phyloP scores from a whole-genome alignment of 305 asterid species.

The Fraxinus platypoda region DNA sequence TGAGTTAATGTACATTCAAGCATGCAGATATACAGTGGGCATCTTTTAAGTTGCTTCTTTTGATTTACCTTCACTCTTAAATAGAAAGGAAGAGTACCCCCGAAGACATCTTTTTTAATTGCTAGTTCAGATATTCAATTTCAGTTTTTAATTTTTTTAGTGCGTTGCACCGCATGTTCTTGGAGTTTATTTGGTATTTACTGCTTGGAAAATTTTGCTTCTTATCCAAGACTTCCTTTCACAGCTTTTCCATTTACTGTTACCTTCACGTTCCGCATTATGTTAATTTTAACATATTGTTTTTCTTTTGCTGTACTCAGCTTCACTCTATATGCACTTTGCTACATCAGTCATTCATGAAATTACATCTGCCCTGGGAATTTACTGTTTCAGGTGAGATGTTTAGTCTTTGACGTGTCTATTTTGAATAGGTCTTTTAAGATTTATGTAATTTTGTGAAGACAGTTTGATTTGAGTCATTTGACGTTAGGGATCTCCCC shows the following conservation, averaged over 20 bases:
- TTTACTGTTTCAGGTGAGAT: constrained; percentile 82
- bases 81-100: not conserved
- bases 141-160: not conserved
- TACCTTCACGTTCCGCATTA: not conserved
- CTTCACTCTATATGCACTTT: constrained; percentile 67
- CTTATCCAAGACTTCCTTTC: not conserved
- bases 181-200: not conserved
- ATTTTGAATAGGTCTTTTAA: not conserved
- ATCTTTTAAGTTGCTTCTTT: not conserved
- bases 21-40: not conserved
- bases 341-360: constrained; percentile 81
- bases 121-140: not conserved
- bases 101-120: not conserved
- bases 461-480: not conserved
- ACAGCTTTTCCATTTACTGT: not conserved
- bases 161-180: not conserved
- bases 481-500: not conserved
- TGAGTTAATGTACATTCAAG: not conserved
- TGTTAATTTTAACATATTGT: not conserved
- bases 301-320: constrained; percentile 38
- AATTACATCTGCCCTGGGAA: constrained; percentile 85
- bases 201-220: not conserved
- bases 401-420: not conserved
- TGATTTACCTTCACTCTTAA: constrained; percentile 6
- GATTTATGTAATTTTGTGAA: not conserved